A percentile compares a stretch with the other conserved stretches of the same genome.
Evolutionary conservation across 441 rosid species (phyloP).

Genomic region (Syzygium malaccense): DNA sequence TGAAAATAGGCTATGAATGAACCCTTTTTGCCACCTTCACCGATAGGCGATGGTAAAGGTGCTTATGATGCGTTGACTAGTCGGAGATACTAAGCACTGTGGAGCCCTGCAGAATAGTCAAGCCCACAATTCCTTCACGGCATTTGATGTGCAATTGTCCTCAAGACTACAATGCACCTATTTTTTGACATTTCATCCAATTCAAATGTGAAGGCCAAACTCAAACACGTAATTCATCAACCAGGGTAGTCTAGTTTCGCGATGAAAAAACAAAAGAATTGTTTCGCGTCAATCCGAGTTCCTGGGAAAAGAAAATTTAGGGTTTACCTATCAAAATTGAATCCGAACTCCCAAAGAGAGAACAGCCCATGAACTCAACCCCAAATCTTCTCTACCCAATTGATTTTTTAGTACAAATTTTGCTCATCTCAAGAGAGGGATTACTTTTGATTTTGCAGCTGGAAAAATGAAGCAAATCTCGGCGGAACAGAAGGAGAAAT

Average conservation of each 20-base stretch:
- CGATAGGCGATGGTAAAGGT: not conserved
- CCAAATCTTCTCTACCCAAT: not conserved
- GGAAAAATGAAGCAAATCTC: not conserved
- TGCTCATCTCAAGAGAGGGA: not conserved
- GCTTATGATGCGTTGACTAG: not conserved
- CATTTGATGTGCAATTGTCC: too few relatives aligned
- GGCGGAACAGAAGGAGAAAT: not conserved
- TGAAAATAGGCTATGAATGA: not conserved
- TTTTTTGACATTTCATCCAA: not conserved
- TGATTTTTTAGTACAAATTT: not conserved
- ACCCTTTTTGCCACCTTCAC: not conserved
- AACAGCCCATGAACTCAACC: not conserved
- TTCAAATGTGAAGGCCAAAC: not conserved
- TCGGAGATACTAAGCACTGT: not conserved
- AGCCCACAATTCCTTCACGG: not conserved
- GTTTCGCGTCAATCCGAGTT: not conserved
- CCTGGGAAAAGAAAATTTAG: accelerated
- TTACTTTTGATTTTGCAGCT: not conserved
- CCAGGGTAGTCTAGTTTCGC: not conserved
- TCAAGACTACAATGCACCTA: not conserved
- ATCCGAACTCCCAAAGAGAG: not conserved
- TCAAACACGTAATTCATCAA: not conserved
- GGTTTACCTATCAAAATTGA: not conserved
- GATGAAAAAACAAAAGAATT: not conserved
- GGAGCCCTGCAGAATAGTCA: not conserved